These are phyloP conservation scores for Sideroxylon spinosum DNA, from an alignment of 179 eudicot species.

Conservation along the genomic window DNA sequence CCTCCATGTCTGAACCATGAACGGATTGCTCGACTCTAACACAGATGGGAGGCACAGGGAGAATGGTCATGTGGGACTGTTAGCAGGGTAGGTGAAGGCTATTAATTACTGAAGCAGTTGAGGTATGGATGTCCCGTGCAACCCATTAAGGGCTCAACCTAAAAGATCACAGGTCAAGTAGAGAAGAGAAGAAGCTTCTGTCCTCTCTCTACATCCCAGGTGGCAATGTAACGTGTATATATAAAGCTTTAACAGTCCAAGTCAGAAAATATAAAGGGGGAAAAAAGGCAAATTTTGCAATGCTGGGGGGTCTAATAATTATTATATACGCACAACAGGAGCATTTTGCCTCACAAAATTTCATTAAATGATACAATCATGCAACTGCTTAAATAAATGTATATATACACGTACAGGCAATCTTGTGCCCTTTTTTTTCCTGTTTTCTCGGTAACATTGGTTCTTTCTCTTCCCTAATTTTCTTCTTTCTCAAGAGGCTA, in stretches of 20 bases:
- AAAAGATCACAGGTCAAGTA: slow-evolving; percentile 10
- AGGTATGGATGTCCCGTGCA: slow-evolving; percentile 27
- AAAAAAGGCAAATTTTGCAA: no score
- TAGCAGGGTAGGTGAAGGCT: slow-evolving; percentile 21
- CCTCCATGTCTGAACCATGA: slow-evolving; percentile 9
- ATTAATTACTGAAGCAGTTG: slow-evolving; percentile 27
- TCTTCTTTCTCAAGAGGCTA: slow-evolving; percentile 17
- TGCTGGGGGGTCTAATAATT: not conserved
- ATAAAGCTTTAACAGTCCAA: no score
- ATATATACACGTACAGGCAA: slow-evolving; percentile 21
- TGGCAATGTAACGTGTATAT: no score
- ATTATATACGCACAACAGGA: not conserved
- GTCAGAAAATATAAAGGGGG: no score
- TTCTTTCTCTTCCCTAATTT: slow-evolving; percentile 8
- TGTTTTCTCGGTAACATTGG: not conserved
- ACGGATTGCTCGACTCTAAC: not conserved
- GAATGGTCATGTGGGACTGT: not conserved
- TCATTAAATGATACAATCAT: slow-evolving; percentile 1
- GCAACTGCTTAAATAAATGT: slow-evolving; percentile 7
- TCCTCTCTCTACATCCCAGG: not conserved
- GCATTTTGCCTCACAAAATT: slow-evolving; percentile 1
- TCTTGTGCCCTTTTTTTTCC: not conserved
- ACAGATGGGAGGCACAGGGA: not conserved
- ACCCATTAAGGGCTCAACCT: not conserved
- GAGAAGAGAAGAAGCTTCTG: not conserved